Base-by-base conservation (phyloP, 2,329 filamentous ascomycete species). In the Epichloe uncinata region DNA sequence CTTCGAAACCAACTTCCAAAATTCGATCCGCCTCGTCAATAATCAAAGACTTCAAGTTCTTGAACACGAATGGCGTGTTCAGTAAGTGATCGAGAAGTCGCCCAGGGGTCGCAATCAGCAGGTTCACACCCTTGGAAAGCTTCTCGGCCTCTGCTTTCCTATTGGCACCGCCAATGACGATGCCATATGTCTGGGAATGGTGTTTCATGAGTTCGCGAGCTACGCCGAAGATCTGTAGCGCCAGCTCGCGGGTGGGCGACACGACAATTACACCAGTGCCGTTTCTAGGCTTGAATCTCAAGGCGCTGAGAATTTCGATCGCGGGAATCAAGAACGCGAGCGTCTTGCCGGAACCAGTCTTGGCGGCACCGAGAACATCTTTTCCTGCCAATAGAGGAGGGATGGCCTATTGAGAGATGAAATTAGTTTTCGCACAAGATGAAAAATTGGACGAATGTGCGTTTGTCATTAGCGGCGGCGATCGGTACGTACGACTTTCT, bases 1-100 rank as follows among this genome's bases (percentile, higher is more conserved):
- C 93, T 68, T 98, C 93, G 74, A 98, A 98, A 60, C 93, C 91
- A 54, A 96, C 87, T 70, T 98, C 93, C 42, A 97, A 73, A 55
- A 98, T 96, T 45, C 93, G 84, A 65, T 98, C 93, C 16, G 93
- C 93, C 70, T 98, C 93, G 60, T 98, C 93, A 57, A 97, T 96
- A 57, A 98, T 80, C 37, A 98, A 75, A 1, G 88, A 86, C 67
- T 90, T 89, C 59, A 95, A 70, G 67, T 96, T 95, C 75, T 95
- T 95, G 77, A 87, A 95, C 41, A 82, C 73, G 56, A 97, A 97
- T 18, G 85, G 84, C 0, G 93, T 97, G 65, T 91, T 95, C 66
- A 93, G 87, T 41, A 98, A 74, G 63, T 98, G 91, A 71, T 98
- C 93, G 16, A 98, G 79, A 50, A 98, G 75, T 50, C 93, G 81